A percentile compares a stretch with the other conserved stretches of the same genome.
Evolutionary conservation across 495 filamentous ascomycete genomes (phyloP).

Genomic region (Chaetomium tenue): DNA sequence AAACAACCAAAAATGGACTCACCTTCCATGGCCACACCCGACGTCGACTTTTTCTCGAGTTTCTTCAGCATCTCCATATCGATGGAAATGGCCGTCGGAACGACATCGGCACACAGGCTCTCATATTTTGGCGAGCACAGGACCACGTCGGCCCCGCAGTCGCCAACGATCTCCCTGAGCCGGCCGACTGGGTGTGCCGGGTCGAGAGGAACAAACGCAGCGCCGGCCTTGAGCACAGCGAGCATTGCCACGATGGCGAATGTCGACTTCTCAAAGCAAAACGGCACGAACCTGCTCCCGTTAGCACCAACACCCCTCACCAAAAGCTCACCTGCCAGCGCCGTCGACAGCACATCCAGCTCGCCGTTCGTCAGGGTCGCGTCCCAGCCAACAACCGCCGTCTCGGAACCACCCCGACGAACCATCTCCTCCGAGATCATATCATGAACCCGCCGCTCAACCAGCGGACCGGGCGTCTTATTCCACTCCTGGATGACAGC

Average conservation of each 20-base stretch:
- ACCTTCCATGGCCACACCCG: neutral
- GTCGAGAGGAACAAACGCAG: slow-evolving; percentile 54
- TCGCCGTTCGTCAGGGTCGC: slow-evolving; percentile 24
- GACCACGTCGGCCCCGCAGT: slow-evolving; percentile 36
- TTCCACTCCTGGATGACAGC: slow-evolving; percentile 29
- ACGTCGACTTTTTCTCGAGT: neutral
- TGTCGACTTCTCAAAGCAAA: slow-evolving; percentile 52
- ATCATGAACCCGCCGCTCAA: slow-evolving; percentile 54
- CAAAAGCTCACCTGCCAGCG: slow-evolving; percentile 36
- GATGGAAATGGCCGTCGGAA: slow-evolving; percentile 21
- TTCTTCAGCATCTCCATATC: slow-evolving; percentile 18
- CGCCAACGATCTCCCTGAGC: slow-evolving; percentile 35
- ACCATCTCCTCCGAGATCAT: slow-evolving; percentile 47
- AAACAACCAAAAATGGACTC: neutral
- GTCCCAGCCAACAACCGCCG: slow-evolving; percentile 28
- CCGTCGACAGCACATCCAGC: slow-evolving; percentile 27
- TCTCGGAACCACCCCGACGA: neutral
- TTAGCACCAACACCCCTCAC: slow-evolving; percentile 27
- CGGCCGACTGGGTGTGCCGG: slow-evolving; percentile 53
- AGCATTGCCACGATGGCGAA: slow-evolving; percentile 47
- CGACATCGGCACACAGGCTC: slow-evolving; percentile 16
- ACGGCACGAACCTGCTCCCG: slow-evolving; percentile 41
- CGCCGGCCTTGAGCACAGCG: slow-evolving; percentile 49
- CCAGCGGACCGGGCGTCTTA: slow-evolving; percentile 15
- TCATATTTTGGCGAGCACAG: slow-evolving; percentile 27